These are phyloP conservation scores for Haberlea rhodopensis DNA, from an alignment of 257 asterid genomes.

Conservation along the genomic window DNA sequence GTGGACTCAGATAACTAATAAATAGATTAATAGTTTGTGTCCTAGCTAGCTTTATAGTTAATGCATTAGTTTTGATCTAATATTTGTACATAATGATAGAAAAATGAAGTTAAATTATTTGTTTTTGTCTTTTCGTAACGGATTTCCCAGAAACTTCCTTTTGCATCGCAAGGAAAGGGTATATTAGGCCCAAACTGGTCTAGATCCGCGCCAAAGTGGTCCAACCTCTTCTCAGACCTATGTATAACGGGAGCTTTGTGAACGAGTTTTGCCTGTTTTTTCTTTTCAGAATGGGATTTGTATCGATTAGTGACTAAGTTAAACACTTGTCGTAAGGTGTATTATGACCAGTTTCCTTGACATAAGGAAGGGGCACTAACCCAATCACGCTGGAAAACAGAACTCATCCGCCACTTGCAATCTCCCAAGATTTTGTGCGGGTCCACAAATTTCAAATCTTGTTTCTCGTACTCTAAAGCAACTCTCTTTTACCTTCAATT, in stretches of 20 bases:
- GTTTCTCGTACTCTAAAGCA: slow-evolving; percentile 17
- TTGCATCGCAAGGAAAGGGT: no score
- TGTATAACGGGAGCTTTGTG: no score
- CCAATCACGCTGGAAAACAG: slow-evolving; percentile 44
- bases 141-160: no score
- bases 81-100: no score
- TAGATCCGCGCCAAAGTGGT: no score
- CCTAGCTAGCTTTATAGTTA: no score
- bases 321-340: not conserved
- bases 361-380: slow-evolving; percentile 22
- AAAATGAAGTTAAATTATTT: no score
- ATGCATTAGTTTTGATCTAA: not conserved
- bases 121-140: no score
- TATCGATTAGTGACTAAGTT: not conserved
- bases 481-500: slow-evolving; percentile 24
- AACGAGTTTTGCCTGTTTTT: no score
- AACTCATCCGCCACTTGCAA: slow-evolving; percentile 12
- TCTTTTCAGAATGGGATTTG: not conserved
- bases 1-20: slow-evolving; percentile 70
- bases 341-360: not conserved
- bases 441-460: slow-evolving; percentile 23
- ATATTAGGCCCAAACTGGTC: no score
- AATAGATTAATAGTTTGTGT: no score
- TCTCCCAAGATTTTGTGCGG: slow-evolving; percentile 31
- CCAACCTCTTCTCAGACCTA: no score